Conservation (phyloP, 2,329 filamentous ascomycete genomes). For the Stachybotrys chartarum region DNA sequence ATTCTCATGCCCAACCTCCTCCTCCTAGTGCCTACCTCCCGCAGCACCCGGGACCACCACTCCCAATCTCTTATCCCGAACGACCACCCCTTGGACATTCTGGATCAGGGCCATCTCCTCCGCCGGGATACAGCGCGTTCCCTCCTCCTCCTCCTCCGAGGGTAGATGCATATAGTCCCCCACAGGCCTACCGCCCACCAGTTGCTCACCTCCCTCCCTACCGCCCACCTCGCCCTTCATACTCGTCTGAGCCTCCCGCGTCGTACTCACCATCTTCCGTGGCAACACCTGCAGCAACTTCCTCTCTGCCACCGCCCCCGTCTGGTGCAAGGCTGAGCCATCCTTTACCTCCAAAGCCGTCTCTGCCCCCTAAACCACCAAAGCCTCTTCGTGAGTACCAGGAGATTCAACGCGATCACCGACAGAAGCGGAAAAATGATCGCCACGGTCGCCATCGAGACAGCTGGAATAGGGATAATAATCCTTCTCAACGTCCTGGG, state of each 20-base stretch:
- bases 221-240: not conserved
- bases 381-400: slow-evolving; percentile 17
- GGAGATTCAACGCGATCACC: slow-evolving; percentile 18
- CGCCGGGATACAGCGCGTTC: not conserved
- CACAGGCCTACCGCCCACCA: slow-evolving; percentile 2
- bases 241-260: not conserved
- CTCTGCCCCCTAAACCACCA: slow-evolving; percentile 22
- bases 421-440: slow-evolving; percentile 23
- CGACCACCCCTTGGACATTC: not conserved
- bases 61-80: not conserved
- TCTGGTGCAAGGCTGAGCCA: slow-evolving; percentile 3
- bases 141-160: not conserved
- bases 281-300: not conserved
- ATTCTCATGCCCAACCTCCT: slow-evolving; percentile 1
- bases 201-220: not conserved
- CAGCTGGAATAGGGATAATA: slow-evolving; percentile 17
- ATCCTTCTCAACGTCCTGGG: not conserved
- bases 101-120: not conserved
- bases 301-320: slow-evolving; percentile 1
- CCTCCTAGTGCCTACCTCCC: not conserved
- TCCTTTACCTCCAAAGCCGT: slow-evolving; percentile 19
- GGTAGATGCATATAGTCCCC: not conserved
- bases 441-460: slow-evolving; percentile 22
- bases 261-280: not conserved
- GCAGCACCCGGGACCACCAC: not conserved